Base-by-base conservation (phyloP, 2,329 filamentous ascomycete genomes). In the Fusarium coicis region DNA sequence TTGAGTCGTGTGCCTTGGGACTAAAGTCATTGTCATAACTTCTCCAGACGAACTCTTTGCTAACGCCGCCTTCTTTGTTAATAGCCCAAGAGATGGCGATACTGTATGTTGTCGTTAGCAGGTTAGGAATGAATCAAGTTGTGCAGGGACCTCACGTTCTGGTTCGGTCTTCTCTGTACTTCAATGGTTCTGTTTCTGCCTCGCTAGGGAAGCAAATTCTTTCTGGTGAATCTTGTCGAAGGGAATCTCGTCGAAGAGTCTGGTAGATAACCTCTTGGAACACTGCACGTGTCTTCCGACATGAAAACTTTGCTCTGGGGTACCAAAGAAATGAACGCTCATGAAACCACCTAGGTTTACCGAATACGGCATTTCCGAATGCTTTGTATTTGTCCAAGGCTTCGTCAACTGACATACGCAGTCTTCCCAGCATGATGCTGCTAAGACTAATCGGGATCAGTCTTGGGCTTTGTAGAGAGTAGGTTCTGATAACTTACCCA, bases 281-380 rank as follows among this genome's bases (percentile, higher is more conserved):
- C 32, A 5, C 59, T 8, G 2, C 32, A 5, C 18, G 49, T 21
- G 67, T 64, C 12, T 64, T 34, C 0, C 44, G 49, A 19, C 49
- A 5, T 5, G 67, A 68, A 5, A 39, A 70, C 2, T 70, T 70
- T 1, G 64, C 58, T 11, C 67, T 15, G 3, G 67, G 63, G 14
- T 39, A 63, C 16, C 11, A 64, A 2, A 23, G 6, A 0, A 21
- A n/a, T 7, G 40, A 50, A 0, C 40, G 60, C 16, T 63, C 59
- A 30, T 70, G 64, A 26, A 60, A 70, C 46, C 16, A 14, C 15
- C 64, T 28, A 5, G 68, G 60, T 5, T 70, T 70, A 0, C 68
- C 65, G 0, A 68, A 70, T 0, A 70, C 50, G 0, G 21, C 55
- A 5, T 59, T 59, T 16, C 56, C 43, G 1, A 59, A 59, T 0